Evolutionary conservation across 768 basidiomycete species (phyloP), one percentile per base, ranked within the genome.

Genomic region (Leccinum incarnatum): DNA sequence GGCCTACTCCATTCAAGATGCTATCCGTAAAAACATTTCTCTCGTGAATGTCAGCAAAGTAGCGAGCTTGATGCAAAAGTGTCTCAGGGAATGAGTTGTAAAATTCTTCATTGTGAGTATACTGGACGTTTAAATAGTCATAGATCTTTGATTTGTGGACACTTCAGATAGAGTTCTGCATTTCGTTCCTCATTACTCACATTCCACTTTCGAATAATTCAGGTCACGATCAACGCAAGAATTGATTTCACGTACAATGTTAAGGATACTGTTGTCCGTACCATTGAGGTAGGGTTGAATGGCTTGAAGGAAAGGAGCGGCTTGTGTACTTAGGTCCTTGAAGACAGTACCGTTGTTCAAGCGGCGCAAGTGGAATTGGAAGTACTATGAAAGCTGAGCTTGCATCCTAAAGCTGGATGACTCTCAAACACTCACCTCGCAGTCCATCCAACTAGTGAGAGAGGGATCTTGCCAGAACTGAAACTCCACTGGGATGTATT

Each of bases 41-140:
- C 70, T 94, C 89, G 68, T 92, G 89, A 75, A 83, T 88, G 76
- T 95, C 78, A 7, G 91, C 92, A 59, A 87, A 83, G 64, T 78
- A 76, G 47, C 86, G 87, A 17, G 88, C 87, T 71, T 89, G 89
- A 60, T 87, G 81, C 64, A 89, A 69, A 67, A 86, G 79, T 5
- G 83, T 85, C 25, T 86, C 83, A 3, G 89, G 87, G 47, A 93
- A 84, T 58, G 84, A 80, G 62, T 84, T 75, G 7, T 86, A 86
- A 63, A 88, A 95, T 23, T 88, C 87, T 74, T 80, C 82, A 78
- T 95, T 93, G 78, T 95, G 90, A 36, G 79, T 82, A 59, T 88
- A 81, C 71, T 92, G 79, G 12, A 88, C 81, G 74, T 85, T 86
- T 63, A 94, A 79, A 73, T 79, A 91, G 74, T 93, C 89, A 69